Conservation (phyloP, 371 early-diverging fungal genomes). For the Rhizomucor miehei region DNA sequence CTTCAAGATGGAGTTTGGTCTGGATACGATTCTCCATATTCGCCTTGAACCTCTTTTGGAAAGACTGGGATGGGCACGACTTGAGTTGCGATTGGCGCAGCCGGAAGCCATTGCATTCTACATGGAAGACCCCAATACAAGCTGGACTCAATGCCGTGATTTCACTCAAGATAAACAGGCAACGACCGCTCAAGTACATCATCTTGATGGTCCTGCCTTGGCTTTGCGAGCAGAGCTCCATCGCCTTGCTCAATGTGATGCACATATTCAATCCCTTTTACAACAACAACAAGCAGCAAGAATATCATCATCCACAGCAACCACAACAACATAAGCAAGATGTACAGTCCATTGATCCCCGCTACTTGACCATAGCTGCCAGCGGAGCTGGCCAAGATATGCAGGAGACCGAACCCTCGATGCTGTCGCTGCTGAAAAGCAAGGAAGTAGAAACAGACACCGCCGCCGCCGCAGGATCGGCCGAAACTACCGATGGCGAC, state of each 20-base stretch:
- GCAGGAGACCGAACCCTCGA: conserved; percentile 5
- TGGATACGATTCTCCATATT: conserved; percentile 52
- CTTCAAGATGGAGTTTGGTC: conserved; percentile 71
- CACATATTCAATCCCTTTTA: conserved; percentile 9
- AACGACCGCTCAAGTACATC: conserved; percentile 22
- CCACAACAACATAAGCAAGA: conserved; percentile 6
- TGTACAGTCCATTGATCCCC: conserved; percentile 8
- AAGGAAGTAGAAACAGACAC: neutral
- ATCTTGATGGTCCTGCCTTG: conserved; percentile 38
- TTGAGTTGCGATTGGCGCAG: conserved; percentile 24
- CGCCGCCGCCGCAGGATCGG: conserved; percentile 6
- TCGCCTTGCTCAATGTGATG: conserved; percentile 14
- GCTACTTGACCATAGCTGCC: conserved; percentile 2
- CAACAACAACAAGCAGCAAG: conserved; percentile 1
- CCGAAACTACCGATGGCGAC: conserved; percentile 3
- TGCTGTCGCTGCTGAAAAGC: conserved; percentile 7
- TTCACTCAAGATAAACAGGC: conserved; percentile 78
- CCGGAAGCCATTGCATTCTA: conserved; percentile 50
- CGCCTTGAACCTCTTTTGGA: conserved; percentile 34
- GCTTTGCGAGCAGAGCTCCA: conserved; percentile 36
- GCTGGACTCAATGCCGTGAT: conserved; percentile 72
- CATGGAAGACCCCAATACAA: conserved; percentile 41
- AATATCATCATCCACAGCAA: conserved; percentile 29
- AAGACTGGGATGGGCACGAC: conserved; percentile 35
- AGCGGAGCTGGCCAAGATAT: no score